phyloP scores from a whole-genome alignment of 306 rosid genomes.

The Carpinus fangiana region DNA sequence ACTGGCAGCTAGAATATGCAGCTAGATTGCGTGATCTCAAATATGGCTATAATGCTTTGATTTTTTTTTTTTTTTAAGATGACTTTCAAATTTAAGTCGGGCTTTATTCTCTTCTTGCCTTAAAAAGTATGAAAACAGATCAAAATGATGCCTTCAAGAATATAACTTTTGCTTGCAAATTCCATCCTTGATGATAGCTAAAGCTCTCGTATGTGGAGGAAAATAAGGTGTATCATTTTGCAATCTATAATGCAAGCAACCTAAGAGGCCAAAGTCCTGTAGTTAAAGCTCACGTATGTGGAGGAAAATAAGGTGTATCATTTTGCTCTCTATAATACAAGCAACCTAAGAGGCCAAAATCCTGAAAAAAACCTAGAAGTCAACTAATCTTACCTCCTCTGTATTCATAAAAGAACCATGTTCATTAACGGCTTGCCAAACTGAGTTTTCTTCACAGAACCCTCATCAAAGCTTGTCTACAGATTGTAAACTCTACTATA shows the following conservation, averaged over 20 bases:
- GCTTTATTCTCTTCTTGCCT: not conserved
- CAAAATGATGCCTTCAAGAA: not conserved
- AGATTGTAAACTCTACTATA: not conserved
- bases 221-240: conserved; percentile 19
- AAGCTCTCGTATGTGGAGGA: not conserved
- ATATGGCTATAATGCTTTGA: not conserved
- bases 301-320: conserved; percentile 8
- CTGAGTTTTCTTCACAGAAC: not conserved
- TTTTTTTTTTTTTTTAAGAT: not conserved
- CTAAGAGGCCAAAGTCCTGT: not conserved
- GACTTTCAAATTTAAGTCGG: not conserved
- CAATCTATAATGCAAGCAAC: conserved; percentile 5
- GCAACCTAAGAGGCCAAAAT: not conserved
- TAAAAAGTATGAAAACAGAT: not conserved
- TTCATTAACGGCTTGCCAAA: conserved; percentile 8
- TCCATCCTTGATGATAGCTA: not conserved
- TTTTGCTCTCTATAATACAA: conserved; percentile 13
- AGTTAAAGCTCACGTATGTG: not conserved
- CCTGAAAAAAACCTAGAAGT: not conserved
- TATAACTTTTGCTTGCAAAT: not conserved
- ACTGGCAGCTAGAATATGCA: not conserved
- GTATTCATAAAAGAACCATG: not conserved
- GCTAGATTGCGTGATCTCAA: not conserved
- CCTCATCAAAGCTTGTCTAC: not conserved
- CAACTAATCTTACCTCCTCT: conserved; percentile 19